Base-by-base conservation (phyloP, 352 stramenopile genomes). In the Phytophthora idaei region DNA sequence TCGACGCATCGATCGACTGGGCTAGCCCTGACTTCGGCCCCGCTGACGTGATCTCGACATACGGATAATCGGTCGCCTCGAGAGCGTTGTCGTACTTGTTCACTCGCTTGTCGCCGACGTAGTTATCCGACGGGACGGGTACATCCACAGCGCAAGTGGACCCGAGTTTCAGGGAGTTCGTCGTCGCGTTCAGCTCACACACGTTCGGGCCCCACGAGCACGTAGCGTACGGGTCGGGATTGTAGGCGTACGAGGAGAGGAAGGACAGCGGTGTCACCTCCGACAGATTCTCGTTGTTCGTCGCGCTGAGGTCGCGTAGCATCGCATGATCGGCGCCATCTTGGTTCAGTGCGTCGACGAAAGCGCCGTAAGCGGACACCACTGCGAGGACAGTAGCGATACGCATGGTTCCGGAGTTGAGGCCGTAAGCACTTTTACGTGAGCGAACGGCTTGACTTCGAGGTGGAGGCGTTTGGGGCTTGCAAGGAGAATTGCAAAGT, bases 61-160 rank as follows among this genome's bases (percentile, higher is more conserved):
- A 62, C 31, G 55, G 60, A 4, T 48, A 51, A 2, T 48, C 27
- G 12, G 34, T 42, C n/a, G 42, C 5, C 1, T 9, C 15, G 4
- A 51, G 45, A 14, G 25, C 45, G 10, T 21, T 21, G 14, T 51
- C 74, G 10, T 63, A 36, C 42, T 58, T 60, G 46, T 87, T 85
- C 2, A 41, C 41, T 15, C 78, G 78, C 10, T 58, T 51, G 51
- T 85, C 77, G 0, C 50, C 61, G 2, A 87, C 78, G 64, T 87
- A 88, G 69, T 86, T 89, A 68, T 89, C 81, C 10, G 52, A 76
- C 37, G 81, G 79, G 29, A 88, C 72, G 9, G 77, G 76, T 17
- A 74, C 75, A 12, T 29, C 25, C 1, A 62, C 8, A 4, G 8
- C 3, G 25, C 60, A 63, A 1, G 28, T 64, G 21, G 17, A 45